Evolutionary conservation across 2,329 filamentous ascomycete genomes (phyloP), one percentile per base, ranked within the genome.

Genomic region (Botrytis porri): DNA sequence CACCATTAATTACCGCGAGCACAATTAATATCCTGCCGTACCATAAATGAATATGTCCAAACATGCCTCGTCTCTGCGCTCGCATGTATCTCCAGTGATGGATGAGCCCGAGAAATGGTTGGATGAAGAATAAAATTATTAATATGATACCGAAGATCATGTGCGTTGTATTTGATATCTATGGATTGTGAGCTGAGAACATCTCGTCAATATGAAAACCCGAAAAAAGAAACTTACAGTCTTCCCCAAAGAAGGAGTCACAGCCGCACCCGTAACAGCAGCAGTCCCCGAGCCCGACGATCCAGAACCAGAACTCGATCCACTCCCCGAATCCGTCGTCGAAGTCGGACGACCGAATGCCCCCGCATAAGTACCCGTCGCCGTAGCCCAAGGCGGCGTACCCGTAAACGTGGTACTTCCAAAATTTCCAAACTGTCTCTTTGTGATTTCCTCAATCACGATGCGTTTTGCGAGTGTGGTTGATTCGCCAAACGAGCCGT

Each of bases 1-100:
- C 90, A 72, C 89, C 90, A 77, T 92, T 92, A 76, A 91, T 79
- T 62, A 91, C 83, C 39, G 88, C 89, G 4, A 91, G 79, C 29
- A 87, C 72, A 75, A 92, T 87, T 61, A 91, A 80, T 1, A 82
- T 77, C 29, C 89, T 85, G 20, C 90, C 90, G 77, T 86, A 89
- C 88, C 88, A 91, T 76, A 90, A 86, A 78, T 92, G 90, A 1
- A 83, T 78, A 75, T 90, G 81, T 75, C 87, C 89, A 74, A 90
- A 78, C 59, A 83, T 25, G 10, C 86, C 86, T 51, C 89, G 87
- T 39, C 77, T 62, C 70, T 84, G 81, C 71, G 85, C 80, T 78
- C 84, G 84, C 72, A 84, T 76, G 80, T 84, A 91, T 78, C 87
- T 81, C 45, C 79, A 77, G 80, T 92, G 89, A 78, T 92, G 89